phyloP scores from a whole-genome alignment of 306 rosid species.

The Castanea mollissima region DNA sequence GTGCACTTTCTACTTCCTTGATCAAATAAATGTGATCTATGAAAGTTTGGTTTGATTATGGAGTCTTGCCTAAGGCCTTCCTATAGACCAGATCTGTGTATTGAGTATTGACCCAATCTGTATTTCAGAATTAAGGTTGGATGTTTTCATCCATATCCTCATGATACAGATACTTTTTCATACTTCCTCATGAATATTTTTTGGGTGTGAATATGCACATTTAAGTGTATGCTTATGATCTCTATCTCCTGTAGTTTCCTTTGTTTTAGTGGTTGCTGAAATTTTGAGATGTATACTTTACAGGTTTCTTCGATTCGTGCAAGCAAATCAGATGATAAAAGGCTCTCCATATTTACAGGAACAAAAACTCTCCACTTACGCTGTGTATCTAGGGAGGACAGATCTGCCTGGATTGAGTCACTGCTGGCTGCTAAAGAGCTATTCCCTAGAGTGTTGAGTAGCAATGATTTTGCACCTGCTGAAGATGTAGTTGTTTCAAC shows the following conservation, averaged over 20 bases:
- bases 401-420: conserved; percentile 89
- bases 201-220: conserved; percentile 7
- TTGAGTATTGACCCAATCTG: not conserved
- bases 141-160: not conserved
- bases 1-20: not conserved
- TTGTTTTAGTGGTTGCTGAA: conserved; percentile 20
- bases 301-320: conserved; percentile 97
- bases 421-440: conserved; percentile 87
- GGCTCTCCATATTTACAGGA: conserved; percentile 93
- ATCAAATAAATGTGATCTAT: not conserved
- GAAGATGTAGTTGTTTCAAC: conserved; percentile 88
- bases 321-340: conserved; percentile 95
- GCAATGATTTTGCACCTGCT: conserved; percentile 68
- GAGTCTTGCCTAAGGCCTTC: not conserved
- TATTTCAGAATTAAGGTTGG: conserved; percentile 4
- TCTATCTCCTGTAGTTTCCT: conserved; percentile 15
- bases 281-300: conserved; percentile 31
- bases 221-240: conserved; percentile 13
- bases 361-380: conserved; percentile 93
- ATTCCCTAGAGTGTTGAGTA: conserved; percentile 71
- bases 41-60: not conserved
- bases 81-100: not conserved
- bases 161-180: not conserved
- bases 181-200: not conserved
- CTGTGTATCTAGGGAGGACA: conserved; percentile 75